Evolutionary conservation across 768 basidiomycete genomes (phyloP).

Genomic region (Lactarius indigo): DNA sequence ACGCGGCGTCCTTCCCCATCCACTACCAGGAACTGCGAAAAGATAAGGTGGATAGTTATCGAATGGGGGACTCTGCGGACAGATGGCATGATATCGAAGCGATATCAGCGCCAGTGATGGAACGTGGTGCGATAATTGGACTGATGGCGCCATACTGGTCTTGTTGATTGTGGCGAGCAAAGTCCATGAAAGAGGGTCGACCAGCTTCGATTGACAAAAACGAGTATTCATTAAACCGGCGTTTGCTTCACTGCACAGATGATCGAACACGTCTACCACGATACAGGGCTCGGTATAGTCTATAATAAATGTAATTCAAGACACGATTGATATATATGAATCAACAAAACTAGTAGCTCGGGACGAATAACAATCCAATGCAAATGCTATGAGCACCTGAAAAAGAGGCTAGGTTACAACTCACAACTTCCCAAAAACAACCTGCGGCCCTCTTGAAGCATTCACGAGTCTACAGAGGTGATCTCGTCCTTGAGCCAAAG

Average conservation of each 20-base stretch:
- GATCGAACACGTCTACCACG: not conserved
- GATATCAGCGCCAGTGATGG: not conserved
- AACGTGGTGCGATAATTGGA: too few relatives aligned
- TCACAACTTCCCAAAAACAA: not conserved
- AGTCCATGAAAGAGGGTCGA: not conserved
- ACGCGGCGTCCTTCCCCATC: not conserved
- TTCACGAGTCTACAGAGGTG: slow-evolving; percentile 15
- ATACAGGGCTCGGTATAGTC: not conserved
- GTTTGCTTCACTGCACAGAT: not conserved
- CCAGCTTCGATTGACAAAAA: too few relatives aligned
- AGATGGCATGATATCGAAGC: not conserved
- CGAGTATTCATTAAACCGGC: not conserved
- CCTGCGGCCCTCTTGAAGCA: not conserved
- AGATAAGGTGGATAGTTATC: not conserved
- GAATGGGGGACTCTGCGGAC: not conserved
- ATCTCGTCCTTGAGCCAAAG: slow-evolving; percentile 28
- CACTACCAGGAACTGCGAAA: not conserved
- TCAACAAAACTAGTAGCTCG: not conserved
- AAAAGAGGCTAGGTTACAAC: not conserved
- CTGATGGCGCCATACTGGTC: too few relatives aligned
- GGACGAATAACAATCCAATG: not conserved
- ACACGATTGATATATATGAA: slow-evolving; percentile 1
- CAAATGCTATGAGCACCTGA: not conserved
- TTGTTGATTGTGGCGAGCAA: not conserved
- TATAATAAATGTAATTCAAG: not conserved